phyloP scores from a whole-genome alignment of 2,329 filamentous ascomycete species.

The Tolypocladium pustulatum region DNA sequence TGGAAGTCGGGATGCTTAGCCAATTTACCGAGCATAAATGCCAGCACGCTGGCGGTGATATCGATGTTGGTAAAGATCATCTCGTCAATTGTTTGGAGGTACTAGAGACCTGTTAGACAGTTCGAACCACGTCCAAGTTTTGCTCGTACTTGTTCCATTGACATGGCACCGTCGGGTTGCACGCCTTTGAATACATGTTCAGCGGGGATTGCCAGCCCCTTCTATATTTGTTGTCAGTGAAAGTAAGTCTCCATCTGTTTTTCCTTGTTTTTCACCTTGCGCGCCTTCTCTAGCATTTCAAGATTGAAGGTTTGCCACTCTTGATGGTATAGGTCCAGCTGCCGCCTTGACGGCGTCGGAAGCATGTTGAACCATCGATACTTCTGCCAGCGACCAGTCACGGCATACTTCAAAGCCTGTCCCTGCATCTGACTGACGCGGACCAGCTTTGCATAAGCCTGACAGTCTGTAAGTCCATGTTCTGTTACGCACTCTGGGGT shows the following conservation, averaged over 20 bases:
- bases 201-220: background rate
- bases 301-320: background rate
- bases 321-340: background rate
- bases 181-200: background rate
- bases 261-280: background rate
- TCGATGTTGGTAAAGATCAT: background rate
- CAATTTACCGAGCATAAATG: background rate
- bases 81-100: background rate
- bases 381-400: background rate
- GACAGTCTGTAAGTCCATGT: background rate
- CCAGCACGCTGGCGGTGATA: background rate
- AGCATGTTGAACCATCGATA: background rate
- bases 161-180: background rate
- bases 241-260: background rate
- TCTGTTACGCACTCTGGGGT: background rate
- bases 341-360: background rate
- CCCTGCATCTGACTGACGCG: background rate
- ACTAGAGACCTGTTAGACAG: background rate
- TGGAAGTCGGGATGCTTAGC: background rate
- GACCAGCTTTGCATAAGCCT: background rate
- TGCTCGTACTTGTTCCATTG: background rate
- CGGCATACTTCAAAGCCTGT: background rate
- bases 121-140: fast-evolving
- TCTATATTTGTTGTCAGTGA: background rate
- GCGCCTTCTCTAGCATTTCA: background rate